Evolutionary conservation across 176 grass and related monocot species (phyloP), one percentile per base, ranked within the genome.

Genomic region (Paspalum vaginatum): DNA sequence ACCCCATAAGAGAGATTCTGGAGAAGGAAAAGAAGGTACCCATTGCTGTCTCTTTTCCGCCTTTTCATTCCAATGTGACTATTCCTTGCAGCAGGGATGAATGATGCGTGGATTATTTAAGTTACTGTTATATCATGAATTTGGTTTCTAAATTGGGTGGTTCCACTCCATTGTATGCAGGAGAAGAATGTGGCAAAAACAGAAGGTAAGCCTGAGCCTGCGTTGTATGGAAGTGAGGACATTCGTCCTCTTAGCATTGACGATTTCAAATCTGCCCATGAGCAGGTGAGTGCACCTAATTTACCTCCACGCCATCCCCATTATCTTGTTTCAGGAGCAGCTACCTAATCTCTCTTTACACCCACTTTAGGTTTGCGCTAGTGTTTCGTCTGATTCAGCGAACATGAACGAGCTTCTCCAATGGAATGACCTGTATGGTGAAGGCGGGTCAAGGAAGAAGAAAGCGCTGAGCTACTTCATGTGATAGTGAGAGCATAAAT

Each of bases 1-100:
- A 91, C 21, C 93, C 96, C 40, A 99, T 99, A 82, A 84, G 96
- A 83, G 93, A 95, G 89, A 91, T 99, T 85, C 81, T 99, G 43
- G 96, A 99, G 72, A 99, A 99, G 79, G 96, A 99, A 91, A 99
- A 99, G 79, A 99, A 95, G 93, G 96, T 99, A 73, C 27, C 64
- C 79, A 18, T 21, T 81, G 17, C 15, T 60, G 21, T 48, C 20
- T 68, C 41, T 81, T 60, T 75, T 6, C 67, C 16, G 21, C 8
- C 2, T 48, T 49, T 70, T 22, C 24, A 61, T 11, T 61, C 14
- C 27, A 60, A 52, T 72, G 47, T 18, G 47, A 37, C 10, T 50
- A 70, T 49, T 9, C 75, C 11, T 51, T 9, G 26, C 18, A 65
- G 18, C 25, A 11, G 11, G 20, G 27, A 79, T 14, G 53, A 25